phyloP scores from a whole-genome alignment of 495 filamentous ascomycete genomes.

The Penicillium manginii region DNA sequence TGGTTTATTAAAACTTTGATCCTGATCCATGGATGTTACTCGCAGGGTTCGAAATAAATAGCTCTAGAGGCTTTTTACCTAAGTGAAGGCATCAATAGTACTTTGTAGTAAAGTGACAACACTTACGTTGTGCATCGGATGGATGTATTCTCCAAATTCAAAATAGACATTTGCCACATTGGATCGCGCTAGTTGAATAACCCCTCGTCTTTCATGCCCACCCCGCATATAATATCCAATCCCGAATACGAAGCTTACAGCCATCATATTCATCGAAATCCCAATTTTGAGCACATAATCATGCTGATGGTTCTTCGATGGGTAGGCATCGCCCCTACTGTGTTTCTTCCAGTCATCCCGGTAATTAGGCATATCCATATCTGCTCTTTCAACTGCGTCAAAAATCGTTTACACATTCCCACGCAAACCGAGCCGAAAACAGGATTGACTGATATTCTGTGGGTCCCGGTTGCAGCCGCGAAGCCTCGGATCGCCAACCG shows the following conservation, averaged over 20 bases:
- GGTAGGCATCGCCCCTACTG: background rate
- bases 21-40: too few species aligned
- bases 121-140: background rate
- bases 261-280: background rate
- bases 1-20: background rate
- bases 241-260: background rate
- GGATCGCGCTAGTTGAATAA: background rate
- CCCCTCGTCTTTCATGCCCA: background rate
- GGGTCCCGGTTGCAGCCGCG: background rate
- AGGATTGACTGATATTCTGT: constrained; percentile 3
- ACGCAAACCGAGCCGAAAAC: background rate
- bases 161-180: constrained; percentile 1
- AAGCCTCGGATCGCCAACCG: background rate
- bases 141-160: background rate
- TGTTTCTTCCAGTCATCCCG: background rate
- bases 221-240: background rate
- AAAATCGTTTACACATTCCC: background rate
- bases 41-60: too few species aligned
- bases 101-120: background rate
- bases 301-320: background rate
- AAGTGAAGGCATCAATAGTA: background rate
- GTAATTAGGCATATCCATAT: background rate
- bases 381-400: background rate
- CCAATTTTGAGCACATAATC: background rate
- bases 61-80: too few species aligned